A percentile compares a stretch with the other conserved stretches of the same genome.
These are phyloP conservation scores for Silene uniflora DNA, from an alignment of 148 eudicot species.

Conservation along the genomic window DNA sequence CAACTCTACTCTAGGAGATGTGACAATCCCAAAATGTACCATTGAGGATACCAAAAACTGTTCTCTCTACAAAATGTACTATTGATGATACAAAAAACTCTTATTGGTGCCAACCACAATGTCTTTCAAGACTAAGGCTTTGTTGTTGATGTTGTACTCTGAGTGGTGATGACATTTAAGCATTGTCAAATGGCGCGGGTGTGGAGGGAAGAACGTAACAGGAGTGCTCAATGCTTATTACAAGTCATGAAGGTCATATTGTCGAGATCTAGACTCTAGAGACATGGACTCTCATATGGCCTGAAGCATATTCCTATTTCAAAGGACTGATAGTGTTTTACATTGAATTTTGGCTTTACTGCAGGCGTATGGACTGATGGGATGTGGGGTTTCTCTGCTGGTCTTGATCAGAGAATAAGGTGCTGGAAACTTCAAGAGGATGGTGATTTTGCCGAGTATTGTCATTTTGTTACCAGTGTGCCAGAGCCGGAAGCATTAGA, in stretches of 20 bases:
- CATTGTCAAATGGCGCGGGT: background rate
- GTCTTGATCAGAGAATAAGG: slow-evolving; percentile 94
- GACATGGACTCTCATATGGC: background rate
- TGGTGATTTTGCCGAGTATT: slow-evolving; percentile 48
- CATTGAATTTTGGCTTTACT: slow-evolving; percentile 19
- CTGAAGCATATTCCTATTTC: background rate
- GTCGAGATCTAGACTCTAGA: background rate
- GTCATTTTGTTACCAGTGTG: slow-evolving; percentile 66
- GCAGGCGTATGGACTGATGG: slow-evolving; percentile 98
- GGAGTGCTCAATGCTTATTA: too few relatives aligned
- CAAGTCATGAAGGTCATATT: background rate
- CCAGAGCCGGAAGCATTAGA: slow-evolving; percentile 98
- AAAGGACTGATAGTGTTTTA: background rate
- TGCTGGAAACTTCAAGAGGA: slow-evolving; percentile 63
- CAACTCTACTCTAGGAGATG: background rate
- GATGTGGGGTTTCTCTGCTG: slow-evolving; percentile 74
- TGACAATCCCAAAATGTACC: too few relatives aligned
- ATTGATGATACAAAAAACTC: too few relatives aligned
- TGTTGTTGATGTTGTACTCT: background rate
- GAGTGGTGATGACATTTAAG: background rate
- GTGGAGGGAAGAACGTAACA: background rate
- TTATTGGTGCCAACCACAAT: background rate
- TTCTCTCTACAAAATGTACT: too few relatives aligned
- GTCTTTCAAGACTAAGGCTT: background rate
- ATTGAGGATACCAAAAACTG: too few relatives aligned